Evolutionary conservation across 108 stramenopile genomes (phyloP), one percentile per base, ranked within the genome.

Genomic region (Fragilariopsis cylindrus): DNA sequence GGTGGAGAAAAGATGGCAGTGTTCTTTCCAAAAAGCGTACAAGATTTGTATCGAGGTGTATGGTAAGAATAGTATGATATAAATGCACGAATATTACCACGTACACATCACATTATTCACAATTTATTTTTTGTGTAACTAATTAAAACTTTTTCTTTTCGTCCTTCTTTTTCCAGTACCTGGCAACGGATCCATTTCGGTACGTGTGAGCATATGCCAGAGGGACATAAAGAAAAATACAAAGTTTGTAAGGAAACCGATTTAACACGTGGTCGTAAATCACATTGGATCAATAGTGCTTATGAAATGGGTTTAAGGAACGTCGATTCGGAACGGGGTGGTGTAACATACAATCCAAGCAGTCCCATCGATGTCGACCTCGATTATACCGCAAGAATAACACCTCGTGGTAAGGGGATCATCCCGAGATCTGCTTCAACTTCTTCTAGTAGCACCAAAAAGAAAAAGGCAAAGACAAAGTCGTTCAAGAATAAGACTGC

Each of bases 111-210:
- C 30, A 30, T 30, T 30, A 30, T 30, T 30, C 2, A 2, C 30
- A 30, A 30, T 30, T 30, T 30, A 30, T 30, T 30, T 30, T 30
- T 30, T 30, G 30, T 30, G 30, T 30, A 30, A 30, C 30, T 30
- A 30, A 30, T 30, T 30, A 30, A 30, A 30, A 30, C 30, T 30
- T 30, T 30, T 30, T 30, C 1, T 30, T 30, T 30, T 30, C 30
- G 2, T 30, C 30, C 30, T 30, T 30, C 30, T 30, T 30, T 30
- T 30, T 30, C 30, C 30, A 30, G 62, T 16, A 75, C 82, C 52
- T 82, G 82, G 82, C 82, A 79, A 46, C 66, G 87, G 0, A 81
- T 86, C 60, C 90, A 90, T 72, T 90, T 90, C 76, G 72, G 75
- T 52, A 55, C 41, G 9, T 90, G 90, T 65, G 70, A 70, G 2